Base-by-base conservation (phyloP, 192 early-diverging fungal genomes). In the Podila horticola region DNA sequence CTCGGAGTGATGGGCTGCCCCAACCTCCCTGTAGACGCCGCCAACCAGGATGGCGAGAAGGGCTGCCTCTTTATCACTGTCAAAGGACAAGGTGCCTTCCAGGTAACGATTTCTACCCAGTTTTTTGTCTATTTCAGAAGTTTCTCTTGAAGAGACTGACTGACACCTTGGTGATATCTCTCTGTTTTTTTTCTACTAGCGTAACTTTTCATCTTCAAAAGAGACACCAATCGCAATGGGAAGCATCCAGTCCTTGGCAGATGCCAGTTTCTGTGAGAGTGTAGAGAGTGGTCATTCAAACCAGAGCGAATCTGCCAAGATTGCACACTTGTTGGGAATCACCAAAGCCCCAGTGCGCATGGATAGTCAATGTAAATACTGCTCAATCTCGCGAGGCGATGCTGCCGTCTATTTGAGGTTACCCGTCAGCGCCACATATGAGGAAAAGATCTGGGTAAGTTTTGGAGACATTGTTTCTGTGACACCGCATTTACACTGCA, bases 341-440 rank as follows among this genome's bases (percentile, higher is more conserved):
- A 91, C 90, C 9, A 87, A 88, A 52, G 70, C 88, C 33, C 85
- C 95, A 2, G 87, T 97, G 12, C 91, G 98, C 29, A 98, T 99
- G 95, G 98, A 99, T 84, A 94, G 93, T 70, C 97, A 99, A 86
- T 96, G 95, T 89, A 99, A 99, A 83, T 99, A 99, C 75, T 94
- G 90, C 57, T 89, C 94, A 8, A 84, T 99, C 13, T 88, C 97
- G 3, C 87, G 97, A 65, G 98, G 97, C 33, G 94, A 99, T 85
- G 97, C 96, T 2, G 92, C 94, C 57, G 95, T 99, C 30, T 98
- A 98, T 71, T 84, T 99, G 50, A 85, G 98, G 29, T 63, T 99
- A 24, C 97, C 96, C 8, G 89, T 89, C 57, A 88, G 88, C 52
- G 88, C 83, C 2, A 88, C 89, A 24, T 99, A 99, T 79, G 89